A percentile compares a stretch with the other conserved stretches of the same genome.
These are phyloP conservation scores for Trypanosoma brucei DNA, from an alignment of 208 protist species.

Conservation along the genomic window DNA sequence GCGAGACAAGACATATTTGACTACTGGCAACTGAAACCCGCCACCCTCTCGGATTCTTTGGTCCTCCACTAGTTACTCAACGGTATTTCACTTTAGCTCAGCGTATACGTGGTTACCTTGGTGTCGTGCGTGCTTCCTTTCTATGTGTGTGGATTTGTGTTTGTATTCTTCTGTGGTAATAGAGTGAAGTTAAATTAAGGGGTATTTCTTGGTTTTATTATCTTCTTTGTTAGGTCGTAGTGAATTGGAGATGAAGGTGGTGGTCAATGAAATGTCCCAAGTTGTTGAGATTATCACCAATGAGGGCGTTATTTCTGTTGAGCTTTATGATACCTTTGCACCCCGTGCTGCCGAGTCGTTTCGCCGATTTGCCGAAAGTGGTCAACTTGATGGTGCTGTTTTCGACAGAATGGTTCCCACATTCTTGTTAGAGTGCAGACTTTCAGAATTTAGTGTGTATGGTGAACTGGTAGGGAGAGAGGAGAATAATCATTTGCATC, in stretches of 20 bases:
- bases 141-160: constrained; percentile 5
- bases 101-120: too few species aligned
- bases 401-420: constrained; percentile 34
- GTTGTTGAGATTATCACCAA: constrained; percentile 28
- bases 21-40: constrained; percentile 22
- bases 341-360: constrained; percentile 28
- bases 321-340: constrained; percentile 46
- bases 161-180: background rate
- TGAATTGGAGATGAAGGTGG: background rate
- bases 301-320: constrained; percentile 38
- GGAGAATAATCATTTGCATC: constrained; percentile 17
- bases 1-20: constrained; percentile 11
- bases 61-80: background rate
- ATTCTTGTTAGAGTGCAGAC: constrained; percentile 22
- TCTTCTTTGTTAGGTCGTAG: constrained; percentile 1
- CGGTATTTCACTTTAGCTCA: background rate
- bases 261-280: background rate
- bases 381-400: constrained; percentile 36
- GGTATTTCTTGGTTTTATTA: background rate
- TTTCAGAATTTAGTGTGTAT: constrained; percentile 18
- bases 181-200: too few species aligned
- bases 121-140: too few species aligned
- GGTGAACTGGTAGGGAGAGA: background rate
- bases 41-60: background rate
- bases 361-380: constrained; percentile 35